These are phyloP conservation scores for Aspergillus terreus DNA, from an alignment of 2,329 filamentous ascomycete genomes.

Conservation along the genomic window DNA sequence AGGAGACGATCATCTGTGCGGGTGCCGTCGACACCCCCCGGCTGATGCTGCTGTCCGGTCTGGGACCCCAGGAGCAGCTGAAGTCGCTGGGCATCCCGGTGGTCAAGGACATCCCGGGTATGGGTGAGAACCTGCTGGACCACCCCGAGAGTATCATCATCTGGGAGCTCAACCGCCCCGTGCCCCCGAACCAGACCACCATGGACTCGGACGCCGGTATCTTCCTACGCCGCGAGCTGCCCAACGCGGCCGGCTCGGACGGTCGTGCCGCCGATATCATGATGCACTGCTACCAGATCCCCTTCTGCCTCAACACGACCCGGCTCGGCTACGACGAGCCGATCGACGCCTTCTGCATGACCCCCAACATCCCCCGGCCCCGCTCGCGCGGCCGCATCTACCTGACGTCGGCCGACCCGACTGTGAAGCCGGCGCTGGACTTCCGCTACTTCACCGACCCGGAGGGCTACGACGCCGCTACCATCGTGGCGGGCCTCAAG, in stretches of 20 bases:
- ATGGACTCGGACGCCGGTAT: constrained; percentile 89
- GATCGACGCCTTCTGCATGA: constrained; percentile 86
- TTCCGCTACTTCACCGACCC: constrained; percentile 88
- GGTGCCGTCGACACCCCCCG: constrained; percentile 80
- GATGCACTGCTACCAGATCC: constrained; percentile 98
- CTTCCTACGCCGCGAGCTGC: constrained; percentile 74
- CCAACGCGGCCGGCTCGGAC: constrained; percentile 66
- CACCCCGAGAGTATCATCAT: constrained; percentile 65
- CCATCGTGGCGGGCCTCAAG: constrained; percentile 71
- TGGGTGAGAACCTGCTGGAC: constrained; percentile 62
- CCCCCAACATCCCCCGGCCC: constrained; percentile 81
- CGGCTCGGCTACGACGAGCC: constrained; percentile 71
- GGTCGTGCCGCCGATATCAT: constrained; percentile 79
- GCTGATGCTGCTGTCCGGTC: constrained; percentile 53
- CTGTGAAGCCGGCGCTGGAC: constrained; percentile 76
- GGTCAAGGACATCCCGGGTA: constrained; percentile 57
- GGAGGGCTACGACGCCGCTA: constrained; percentile 79
- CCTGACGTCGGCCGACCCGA: constrained; percentile 70
- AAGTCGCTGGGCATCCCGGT: constrained; percentile 54
- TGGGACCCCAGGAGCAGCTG: constrained; percentile 52
- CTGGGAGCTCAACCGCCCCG: constrained; percentile 76
- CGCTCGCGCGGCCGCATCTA: constrained; percentile 74
- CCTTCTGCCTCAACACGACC: constrained; percentile 80
- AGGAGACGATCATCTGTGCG: constrained; percentile 75
- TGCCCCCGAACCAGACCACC: constrained; percentile 75